Conservation (phyloP, 805 yeast species). For the Lipomyces chichibuensis region DNA sequence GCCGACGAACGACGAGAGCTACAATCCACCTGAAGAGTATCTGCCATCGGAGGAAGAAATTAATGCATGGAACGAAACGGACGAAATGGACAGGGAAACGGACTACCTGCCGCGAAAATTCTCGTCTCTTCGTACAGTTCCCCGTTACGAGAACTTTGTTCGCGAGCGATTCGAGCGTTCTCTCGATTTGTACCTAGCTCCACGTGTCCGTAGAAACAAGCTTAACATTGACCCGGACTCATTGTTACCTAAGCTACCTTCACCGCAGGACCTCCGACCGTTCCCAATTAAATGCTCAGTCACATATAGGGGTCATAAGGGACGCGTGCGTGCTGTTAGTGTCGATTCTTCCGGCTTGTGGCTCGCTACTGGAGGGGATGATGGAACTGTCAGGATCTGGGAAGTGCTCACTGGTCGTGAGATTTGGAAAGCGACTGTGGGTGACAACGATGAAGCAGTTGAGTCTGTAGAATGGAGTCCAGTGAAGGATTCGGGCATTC, state of each 20-base stretch:
- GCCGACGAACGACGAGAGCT: constrained; percentile 94
- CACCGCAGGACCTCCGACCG: constrained; percentile 94
- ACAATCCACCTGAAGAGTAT: constrained; percentile 97
- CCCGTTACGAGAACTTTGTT: constrained; percentile 83
- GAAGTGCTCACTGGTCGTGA: constrained; percentile 94
- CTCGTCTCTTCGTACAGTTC: constrained; percentile 82
- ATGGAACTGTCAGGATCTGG: constrained; percentile 95
- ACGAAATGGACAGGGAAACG: constrained; percentile 75
- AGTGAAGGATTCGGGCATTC: constrained; percentile 66
- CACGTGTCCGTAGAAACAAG: constrained; percentile 89
- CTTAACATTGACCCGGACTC: constrained; percentile 95
- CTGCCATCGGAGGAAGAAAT: constrained; percentile 76
- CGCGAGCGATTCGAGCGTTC: constrained; percentile 94
- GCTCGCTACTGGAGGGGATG: constrained; percentile 98
- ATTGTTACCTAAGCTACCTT: constrained; percentile 91
- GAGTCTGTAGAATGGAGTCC: constrained; percentile 93
- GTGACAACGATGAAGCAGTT: constrained; percentile 67
- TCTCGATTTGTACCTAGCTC: constrained; percentile 91
- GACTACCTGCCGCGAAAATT: constrained; percentile 83
- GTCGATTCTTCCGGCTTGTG: constrained; percentile 90
- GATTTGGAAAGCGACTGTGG: constrained; percentile 64
- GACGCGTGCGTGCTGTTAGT: constrained; percentile 76
- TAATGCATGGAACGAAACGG: constrained; percentile 67
- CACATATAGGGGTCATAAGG: constrained; percentile 78
- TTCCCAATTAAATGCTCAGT: constrained; percentile 93